Evolutionary conservation across 331 rosid species (phyloP).

Genomic region (Telfairia occidentalis): DNA sequence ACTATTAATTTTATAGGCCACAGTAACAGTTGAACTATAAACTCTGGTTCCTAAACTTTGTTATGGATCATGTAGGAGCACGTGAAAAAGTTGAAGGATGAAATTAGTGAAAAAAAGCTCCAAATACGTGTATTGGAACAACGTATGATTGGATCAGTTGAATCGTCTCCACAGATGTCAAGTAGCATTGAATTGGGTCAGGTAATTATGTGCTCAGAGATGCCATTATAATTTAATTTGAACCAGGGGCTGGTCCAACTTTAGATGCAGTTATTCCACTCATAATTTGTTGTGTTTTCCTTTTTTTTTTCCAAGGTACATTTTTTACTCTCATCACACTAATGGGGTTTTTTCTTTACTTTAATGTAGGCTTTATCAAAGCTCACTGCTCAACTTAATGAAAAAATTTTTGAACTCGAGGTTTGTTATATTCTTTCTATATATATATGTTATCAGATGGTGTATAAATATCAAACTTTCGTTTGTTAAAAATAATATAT

Average conservation of each 20-base stretch:
- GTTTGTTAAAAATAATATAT: not conserved
- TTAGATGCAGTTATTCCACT: not conserved
- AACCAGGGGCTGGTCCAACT: not conserved
- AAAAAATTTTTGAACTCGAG: slow-evolving; percentile 77
- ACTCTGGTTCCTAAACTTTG: slow-evolving; percentile 17
- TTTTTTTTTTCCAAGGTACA: not conserved
- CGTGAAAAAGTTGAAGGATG: slow-evolving; percentile 61
- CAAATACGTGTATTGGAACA: slow-evolving; percentile 65
- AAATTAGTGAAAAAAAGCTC: slow-evolving; percentile 64
- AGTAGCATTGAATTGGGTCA: slow-evolving; percentile 45
- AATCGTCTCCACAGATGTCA: slow-evolving; percentile 36
- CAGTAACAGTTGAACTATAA: not conserved
- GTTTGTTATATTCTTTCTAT: slow-evolving; percentile 34
- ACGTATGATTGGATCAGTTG: slow-evolving; percentile 64
- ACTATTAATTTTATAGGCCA: slow-evolving; percentile 19
- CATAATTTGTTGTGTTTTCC: not conserved
- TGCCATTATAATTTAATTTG: not conserved
- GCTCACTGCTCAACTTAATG: slow-evolving; percentile 59
- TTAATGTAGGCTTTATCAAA: slow-evolving; percentile 51
- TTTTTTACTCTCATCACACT: not conserved
- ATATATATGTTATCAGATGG: slow-evolving; percentile 9
- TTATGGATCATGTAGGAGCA: slow-evolving; percentile 41
- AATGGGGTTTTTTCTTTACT: not conserved
- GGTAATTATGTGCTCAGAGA: slow-evolving; percentile 29
- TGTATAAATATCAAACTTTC: not conserved